Evolutionary conservation across 768 basidiomycete species (phyloP), one percentile per base, ranked within the genome.

Genomic region (Chalciporus piperatus): DNA sequence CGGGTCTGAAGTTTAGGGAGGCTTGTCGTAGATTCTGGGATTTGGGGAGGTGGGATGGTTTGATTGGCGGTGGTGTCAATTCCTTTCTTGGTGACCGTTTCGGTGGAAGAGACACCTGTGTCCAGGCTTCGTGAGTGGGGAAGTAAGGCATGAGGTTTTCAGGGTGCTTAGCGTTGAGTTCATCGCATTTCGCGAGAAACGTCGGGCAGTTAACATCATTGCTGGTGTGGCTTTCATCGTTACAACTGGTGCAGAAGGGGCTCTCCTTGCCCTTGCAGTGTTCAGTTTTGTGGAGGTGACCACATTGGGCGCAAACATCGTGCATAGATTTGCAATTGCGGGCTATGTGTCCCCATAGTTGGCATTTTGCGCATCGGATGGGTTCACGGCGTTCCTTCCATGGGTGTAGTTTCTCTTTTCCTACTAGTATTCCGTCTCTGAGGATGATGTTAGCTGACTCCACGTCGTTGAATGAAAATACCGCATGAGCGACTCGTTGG

Each of bases 141-240:
- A 35, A 57, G 33, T 23, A 57, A 0, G 52, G 52, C 52, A 57
- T 57, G 0, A 7, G 2, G 8, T 57, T 57, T 22, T 57, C 46
- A 0, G 30, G 52, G 10, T 44, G 37, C 11, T 57, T 54, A 5
- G 41, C 13, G 11, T 57, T 32, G 0, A 57, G 12, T 7, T 54
- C 38, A 0, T 27, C 8, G 6, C 48, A 6, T 28, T 54, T 50
- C 4, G 10, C 10, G 1, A 17, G n/a, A n/a, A 17, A 39, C 10
- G 38, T 39, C 16, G 38, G 38, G 19, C 38, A 39, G 35, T 35
- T 4, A 3, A 10, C 3, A 10, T 35, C 10, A 11, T 35, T 4
- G 7, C 25, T 25, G 7, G 25, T 7, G 7, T 52, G 46, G 0
- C 12, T 9, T 0, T 6, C 1, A 0, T 16, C 3, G 1, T 39